Base-by-base conservation (phyloP, 306 rosid genomes). In the Medicago lupulina region DNA sequence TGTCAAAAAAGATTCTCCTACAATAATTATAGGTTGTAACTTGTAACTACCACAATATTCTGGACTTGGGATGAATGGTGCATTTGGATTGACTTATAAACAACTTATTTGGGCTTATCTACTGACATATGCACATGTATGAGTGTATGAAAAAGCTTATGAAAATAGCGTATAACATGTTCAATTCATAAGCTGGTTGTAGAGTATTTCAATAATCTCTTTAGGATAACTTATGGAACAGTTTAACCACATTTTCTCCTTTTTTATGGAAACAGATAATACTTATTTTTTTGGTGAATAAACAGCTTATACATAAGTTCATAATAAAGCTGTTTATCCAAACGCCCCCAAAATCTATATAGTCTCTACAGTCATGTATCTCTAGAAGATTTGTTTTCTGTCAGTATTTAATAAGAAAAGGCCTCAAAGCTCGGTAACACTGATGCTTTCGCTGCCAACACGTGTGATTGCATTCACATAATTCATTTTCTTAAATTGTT, bases 351-450 rank as follows among this genome's bases (percentile, higher is more conserved):
- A 34, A 34, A 34, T 34, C 54, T 15, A 14, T 15, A 16, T 0
- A 53, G 3, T 55, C 61, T 55, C 61, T 55, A 0, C 2, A 23
- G 46, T 4, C 23, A 9, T 8, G 25, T 39, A 64, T n/a, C 70
- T 38, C 25, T 9, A 64, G 21, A 64, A 41, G 70, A 64, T 16
- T 8, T 28, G 47, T 39, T 64, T 64, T 16, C 23, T 64, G 70
- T 64, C n/a, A n/a, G 9, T 64, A 64, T 16, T 64, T 9, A 16
- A 38, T 36, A 39, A 8, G 15, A 38, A 63, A 62, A 36, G 8
- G 28, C 25, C n/a, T 63, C 69, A 63, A 34, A 34, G 38, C 38
- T 34, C 7, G 38, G 7, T 34, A 34, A 7, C 38, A 34, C 38
- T 34, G 7, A 34, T 3, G 38, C 0, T 7, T 34, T 1, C 7